phyloP scores from a whole-genome alignment of 805 yeast genomes.

The Lipomyces starkeyi region DNA sequence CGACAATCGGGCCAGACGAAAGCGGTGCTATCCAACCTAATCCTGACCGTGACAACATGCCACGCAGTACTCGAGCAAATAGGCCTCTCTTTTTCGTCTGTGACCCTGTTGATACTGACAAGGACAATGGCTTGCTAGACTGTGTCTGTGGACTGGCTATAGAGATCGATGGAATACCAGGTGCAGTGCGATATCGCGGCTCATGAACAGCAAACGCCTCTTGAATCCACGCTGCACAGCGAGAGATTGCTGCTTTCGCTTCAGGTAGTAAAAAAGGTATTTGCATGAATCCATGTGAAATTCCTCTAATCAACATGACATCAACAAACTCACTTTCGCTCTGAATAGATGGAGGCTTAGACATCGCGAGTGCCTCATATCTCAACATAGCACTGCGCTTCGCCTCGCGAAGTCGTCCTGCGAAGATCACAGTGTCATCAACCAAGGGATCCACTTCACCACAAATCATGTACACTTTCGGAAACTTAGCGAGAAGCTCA shows the following conservation, averaged over 20 bases:
- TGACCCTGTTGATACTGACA: neutral
- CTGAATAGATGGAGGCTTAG: conserved; percentile 7
- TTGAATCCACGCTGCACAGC: conserved; percentile 42
- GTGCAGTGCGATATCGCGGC: neutral
- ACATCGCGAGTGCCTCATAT: conserved; percentile 28
- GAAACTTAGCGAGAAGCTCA: conserved; percentile 41
- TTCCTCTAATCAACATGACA: conserved; percentile 41
- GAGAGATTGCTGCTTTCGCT: conserved; percentile 36
- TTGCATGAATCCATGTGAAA: conserved; percentile 43
- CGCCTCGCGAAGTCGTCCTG: conserved; percentile 43
- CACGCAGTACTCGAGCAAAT: conserved; percentile 3
- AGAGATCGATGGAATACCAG: neutral
- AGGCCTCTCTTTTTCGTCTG: neutral
- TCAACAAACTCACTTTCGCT: conserved; percentile 39
- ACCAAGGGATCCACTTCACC: conserved; percentile 46
- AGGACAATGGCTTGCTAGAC: neutral
- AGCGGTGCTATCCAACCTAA: conserved; percentile 20
- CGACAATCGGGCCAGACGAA: conserved; percentile 7
- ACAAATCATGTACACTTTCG: conserved; percentile 43
- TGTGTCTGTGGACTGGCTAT: neutral
- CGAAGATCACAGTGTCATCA: conserved; percentile 44
- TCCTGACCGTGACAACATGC: conserved; percentile 20
- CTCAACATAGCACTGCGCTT: conserved; percentile 32
- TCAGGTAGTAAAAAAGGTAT: conserved; percentile 42
- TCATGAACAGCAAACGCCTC: conserved; percentile 28